A percentile compares a stretch with the other conserved stretches of the same genome.
phyloP scores from a whole-genome alignment of 2,329 filamentous ascomycete species.

The Hypoxylon sp. region DNA sequence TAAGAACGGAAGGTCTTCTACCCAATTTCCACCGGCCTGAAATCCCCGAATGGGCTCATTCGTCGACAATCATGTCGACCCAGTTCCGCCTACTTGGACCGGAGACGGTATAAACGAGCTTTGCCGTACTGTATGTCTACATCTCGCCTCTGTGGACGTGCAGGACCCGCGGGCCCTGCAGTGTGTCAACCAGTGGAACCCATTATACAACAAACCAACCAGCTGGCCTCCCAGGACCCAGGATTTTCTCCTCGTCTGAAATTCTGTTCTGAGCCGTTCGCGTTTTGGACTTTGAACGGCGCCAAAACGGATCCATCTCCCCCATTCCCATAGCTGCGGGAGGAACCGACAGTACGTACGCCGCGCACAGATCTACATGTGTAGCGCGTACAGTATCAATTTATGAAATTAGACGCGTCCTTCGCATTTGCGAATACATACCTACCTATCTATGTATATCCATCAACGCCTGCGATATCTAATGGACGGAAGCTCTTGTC shows the following conservation, averaged over 20 bases:
- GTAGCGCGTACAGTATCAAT: slow-evolving; percentile 9
- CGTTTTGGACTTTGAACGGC: slow-evolving; percentile 20
- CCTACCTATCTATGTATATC: not conserved
- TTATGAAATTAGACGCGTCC: not conserved
- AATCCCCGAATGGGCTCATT: slow-evolving; percentile 42
- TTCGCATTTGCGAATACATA: slow-evolving; percentile 7
- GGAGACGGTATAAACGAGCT: slow-evolving; percentile 31
- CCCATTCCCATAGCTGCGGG: slow-evolving; percentile 34
- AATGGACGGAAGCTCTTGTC: slow-evolving; percentile 4
- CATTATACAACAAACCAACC: slow-evolving; percentile 33
- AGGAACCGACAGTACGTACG: slow-evolving; percentile 35
- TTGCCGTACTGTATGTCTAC: slow-evolving; percentile 29
- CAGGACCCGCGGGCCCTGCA: slow-evolving; percentile 30
- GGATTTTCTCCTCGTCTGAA: slow-evolving; percentile 40
- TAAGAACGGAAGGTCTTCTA: slow-evolving; percentile 43
- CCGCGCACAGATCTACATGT: slow-evolving; percentile 12
- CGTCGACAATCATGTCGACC: slow-evolving; percentile 26
- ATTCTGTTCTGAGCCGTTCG: slow-evolving; percentile 24
- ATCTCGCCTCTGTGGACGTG: slow-evolving; percentile 18
- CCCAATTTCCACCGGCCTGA: slow-evolving; percentile 38
- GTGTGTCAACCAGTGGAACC: slow-evolving; percentile 39
- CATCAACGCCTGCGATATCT: slow-evolving; percentile 1
- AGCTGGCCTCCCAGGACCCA: slow-evolving; percentile 36
- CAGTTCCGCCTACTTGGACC: slow-evolving; percentile 43
- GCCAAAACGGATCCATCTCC: slow-evolving; percentile 25